Percentiles rank a stretch among this genome's conserved stretches.
phyloP scores from a whole-genome alignment of 176 grass and related monocot genomes.

The Carex cristatella region DNA sequence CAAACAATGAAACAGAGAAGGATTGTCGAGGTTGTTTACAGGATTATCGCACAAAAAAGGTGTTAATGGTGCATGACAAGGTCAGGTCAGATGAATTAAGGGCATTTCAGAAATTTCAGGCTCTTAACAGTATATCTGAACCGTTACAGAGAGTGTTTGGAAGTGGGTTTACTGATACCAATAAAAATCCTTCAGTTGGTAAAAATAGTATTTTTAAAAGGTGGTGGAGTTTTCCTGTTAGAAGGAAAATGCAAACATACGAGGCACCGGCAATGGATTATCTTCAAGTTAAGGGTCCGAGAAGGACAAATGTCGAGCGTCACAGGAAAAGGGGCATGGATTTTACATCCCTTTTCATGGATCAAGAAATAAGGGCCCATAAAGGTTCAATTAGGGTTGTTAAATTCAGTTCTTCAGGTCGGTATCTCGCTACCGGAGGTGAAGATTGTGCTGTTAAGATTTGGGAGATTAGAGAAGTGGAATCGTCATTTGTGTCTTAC shows the following conservation, averaged over 20 bases:
- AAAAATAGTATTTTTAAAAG: slow-evolving; percentile 33
- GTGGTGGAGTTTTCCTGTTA: slow-evolving; percentile 55
- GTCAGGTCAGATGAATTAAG: slow-evolving; percentile 54
- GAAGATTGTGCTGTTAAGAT: slow-evolving; percentile 67
- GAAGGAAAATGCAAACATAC: slow-evolving; percentile 36
- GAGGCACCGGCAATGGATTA: slow-evolving; percentile 42
- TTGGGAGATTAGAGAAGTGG: slow-evolving; percentile 75
- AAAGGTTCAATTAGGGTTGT: slow-evolving; percentile 72
- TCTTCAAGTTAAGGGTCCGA: slow-evolving; percentile 19
- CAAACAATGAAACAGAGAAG: neutral
- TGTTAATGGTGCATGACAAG: slow-evolving; percentile 30
- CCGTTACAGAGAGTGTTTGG: slow-evolving; percentile 31
- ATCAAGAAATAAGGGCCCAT: slow-evolving; percentile 85
- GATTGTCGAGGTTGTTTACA: neutral
- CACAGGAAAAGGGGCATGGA: slow-evolving; percentile 56
- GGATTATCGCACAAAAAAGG: neutral
- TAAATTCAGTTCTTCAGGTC: slow-evolving; percentile 79
- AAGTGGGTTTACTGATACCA: slow-evolving; percentile 29
- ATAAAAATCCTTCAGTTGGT: neutral
- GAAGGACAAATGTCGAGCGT: slow-evolving; percentile 45
- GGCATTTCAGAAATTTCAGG: slow-evolving; percentile 54
- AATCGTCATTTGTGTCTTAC: slow-evolving; percentile 39
- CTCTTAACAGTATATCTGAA: slow-evolving; percentile 42
- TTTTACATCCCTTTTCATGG: slow-evolving; percentile 68
- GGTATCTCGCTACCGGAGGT: slow-evolving; percentile 80